phyloP scores from a whole-genome alignment of 306 rosid species.

The Sphenostylis stenocarpa region DNA sequence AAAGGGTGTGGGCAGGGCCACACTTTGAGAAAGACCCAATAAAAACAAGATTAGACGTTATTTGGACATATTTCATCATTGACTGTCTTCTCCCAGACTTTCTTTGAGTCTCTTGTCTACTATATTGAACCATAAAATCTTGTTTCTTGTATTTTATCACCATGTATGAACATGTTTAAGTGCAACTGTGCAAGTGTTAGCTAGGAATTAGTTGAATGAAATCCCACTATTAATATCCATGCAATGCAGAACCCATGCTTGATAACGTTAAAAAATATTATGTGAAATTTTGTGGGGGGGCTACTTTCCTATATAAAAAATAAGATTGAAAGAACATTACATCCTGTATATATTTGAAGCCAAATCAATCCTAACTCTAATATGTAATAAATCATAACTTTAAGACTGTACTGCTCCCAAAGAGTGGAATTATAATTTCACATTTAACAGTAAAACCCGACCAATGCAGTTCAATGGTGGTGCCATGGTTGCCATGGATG shows the following conservation, averaged over 20 bases:
- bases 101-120: not conserved
- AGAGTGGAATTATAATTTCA: not conserved
- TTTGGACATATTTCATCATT: slow-evolving; percentile 11
- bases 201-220: not conserved
- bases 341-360: not conserved
- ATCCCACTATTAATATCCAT: not conserved
- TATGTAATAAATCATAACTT: not conserved
- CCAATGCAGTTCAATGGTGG: not conserved
- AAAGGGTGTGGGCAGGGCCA: not conserved
- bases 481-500: no score
- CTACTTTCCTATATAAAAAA: not conserved
- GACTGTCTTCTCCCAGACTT: not conserved
- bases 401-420: not conserved
- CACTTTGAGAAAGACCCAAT: not conserved
- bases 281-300: not conserved
- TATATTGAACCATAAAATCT: not conserved
- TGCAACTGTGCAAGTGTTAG: not conserved
- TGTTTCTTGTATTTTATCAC: slow-evolving; percentile 14
- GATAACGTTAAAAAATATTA: slow-evolving; percentile 3
- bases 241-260: not conserved
- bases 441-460: slow-evolving; percentile 1
- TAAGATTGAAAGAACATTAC: not conserved
- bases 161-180: not conserved
- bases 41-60: not conserved
- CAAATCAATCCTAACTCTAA: not conserved